Evolutionary conservation across 768 basidiomycete genomes (phyloP).

Genomic region (Naganishia randhawae): DNA sequence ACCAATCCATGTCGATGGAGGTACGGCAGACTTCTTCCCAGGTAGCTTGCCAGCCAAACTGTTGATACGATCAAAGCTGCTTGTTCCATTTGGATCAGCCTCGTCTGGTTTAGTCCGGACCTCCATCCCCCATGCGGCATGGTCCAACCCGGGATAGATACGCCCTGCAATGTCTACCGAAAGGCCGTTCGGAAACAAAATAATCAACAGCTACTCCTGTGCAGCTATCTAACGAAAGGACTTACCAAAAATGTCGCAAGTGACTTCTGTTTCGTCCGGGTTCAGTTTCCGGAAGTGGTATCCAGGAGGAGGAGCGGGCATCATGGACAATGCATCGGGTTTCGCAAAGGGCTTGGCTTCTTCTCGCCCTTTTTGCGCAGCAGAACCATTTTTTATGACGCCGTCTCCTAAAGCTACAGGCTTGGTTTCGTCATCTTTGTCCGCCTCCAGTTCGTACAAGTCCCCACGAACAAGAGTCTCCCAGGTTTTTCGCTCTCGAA

Average conservation of each 20-base stretch:
- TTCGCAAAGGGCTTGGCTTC: constrained; percentile 12
- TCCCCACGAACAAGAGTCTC: constrained; percentile 6
- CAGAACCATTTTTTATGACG: background rate
- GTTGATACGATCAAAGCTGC: background rate
- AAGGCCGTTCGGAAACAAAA: too few relatives aligned
- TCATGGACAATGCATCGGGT: background rate
- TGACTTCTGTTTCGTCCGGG: constrained; percentile 11
- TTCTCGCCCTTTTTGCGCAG: background rate
- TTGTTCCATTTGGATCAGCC: background rate
- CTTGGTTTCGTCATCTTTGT: background rate
- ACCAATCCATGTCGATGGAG: constrained; percentile 7
- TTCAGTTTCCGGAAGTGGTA: constrained; percentile 13
- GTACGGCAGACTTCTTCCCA: background rate
- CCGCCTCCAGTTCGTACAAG: background rate
- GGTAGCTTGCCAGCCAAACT: constrained; percentile 10
- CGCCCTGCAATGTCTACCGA: constrained; percentile 11
- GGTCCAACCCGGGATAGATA: background rate
- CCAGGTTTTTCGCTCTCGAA: constrained; percentile 14
- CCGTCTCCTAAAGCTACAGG: background rate
- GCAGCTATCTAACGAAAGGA: background rate
- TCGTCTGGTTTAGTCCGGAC: background rate
- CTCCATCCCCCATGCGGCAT: constrained; percentile 5
- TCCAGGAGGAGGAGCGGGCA: constrained; percentile 1
- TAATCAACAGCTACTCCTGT: background rate
- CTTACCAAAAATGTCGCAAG: constrained; percentile 12